A percentile compares a stretch with the other conserved stretches of the same genome.
Evolutionary conservation across 768 basidiomycete genomes (phyloP).

Genomic region (Pleurotus cornucopiae): DNA sequence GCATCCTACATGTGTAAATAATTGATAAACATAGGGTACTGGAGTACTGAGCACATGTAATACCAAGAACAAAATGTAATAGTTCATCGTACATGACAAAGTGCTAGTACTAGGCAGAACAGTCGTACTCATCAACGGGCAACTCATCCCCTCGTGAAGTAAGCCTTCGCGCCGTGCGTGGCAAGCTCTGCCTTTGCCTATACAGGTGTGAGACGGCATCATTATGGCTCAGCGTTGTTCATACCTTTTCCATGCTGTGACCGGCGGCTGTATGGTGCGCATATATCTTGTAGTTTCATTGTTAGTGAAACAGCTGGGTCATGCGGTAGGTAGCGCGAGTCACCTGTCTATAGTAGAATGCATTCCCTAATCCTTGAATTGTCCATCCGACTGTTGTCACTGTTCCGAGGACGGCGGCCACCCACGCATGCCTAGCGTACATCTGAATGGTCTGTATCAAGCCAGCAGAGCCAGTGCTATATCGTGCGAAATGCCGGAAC

Average conservation of each 20-base stretch:
- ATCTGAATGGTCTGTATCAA: slow-evolving; percentile 89
- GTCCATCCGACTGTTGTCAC: slow-evolving; percentile 86
- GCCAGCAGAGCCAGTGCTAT: slow-evolving; percentile 89
- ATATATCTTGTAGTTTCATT: slow-evolving; percentile 52
- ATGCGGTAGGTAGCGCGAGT: slow-evolving; percentile 16
- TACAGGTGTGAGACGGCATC: slow-evolving; percentile 6
- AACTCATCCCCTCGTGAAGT: slow-evolving; percentile 75
- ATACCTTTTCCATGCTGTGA: slow-evolving; percentile 82
- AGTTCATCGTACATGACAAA: too few relatives aligned
- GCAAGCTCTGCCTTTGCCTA: slow-evolving; percentile 85
- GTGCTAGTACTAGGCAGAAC: slow-evolving; percentile 7
- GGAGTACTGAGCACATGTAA: too few relatives aligned
- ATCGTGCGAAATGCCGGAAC: slow-evolving; percentile 20
- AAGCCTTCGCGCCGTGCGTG: slow-evolving; percentile 80
- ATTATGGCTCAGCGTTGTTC: slow-evolving; percentile 15
- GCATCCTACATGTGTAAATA: too few relatives aligned
- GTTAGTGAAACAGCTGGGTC: too few relatives aligned
- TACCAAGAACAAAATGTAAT: too few relatives aligned
- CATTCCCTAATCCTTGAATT: slow-evolving; percentile 79
- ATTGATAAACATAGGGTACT: too few relatives aligned
- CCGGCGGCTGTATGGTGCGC: slow-evolving; percentile 76
- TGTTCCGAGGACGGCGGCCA: slow-evolving; percentile 76
- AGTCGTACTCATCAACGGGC: slow-evolving; percentile 4
- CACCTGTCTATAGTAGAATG: slow-evolving; percentile 77
- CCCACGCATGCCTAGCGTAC: slow-evolving; percentile 67